Evolutionary conservation across 2,329 filamentous ascomycete genomes (phyloP).

Genomic region (Penicillium sp.): DNA sequence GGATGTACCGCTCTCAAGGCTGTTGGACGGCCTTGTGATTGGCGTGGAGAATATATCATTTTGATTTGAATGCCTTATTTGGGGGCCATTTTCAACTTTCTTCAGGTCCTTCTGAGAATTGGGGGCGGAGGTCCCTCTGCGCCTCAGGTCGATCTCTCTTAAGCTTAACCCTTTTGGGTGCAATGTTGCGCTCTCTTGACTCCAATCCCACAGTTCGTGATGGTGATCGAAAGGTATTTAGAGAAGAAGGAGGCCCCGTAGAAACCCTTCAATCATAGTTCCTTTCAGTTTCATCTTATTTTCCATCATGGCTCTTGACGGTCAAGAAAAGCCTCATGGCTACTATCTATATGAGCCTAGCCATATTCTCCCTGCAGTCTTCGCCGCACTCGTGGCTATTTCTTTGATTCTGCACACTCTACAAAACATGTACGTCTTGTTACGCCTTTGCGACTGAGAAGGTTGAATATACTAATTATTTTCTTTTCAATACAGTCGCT

Average conservation of each 20-base stretch:
- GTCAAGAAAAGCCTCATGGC: constrained; percentile 7
- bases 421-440: constrained; percentile 38
- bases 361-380: constrained; percentile 38
- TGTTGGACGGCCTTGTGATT: constrained; percentile 7
- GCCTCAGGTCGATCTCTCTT: background rate
- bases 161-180: background rate
- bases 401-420: constrained; percentile 36
- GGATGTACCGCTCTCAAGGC: constrained; percentile 17
- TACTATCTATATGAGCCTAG: constrained; percentile 37
- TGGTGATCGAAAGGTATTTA: constrained; percentile 14
- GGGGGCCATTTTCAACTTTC: background rate
- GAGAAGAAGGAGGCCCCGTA: background rate
- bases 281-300: background rate
- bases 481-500: constrained; percentile 21
- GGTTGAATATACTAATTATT: background rate
- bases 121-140: background rate
- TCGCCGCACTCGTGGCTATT: constrained; percentile 35
- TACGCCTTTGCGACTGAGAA: background rate
- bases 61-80: background rate
- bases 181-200: background rate
- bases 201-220: background rate
- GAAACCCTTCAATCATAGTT: background rate
- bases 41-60: constrained; percentile 1
- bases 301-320: constrained; percentile 13
- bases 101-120: background rate